A percentile compares a stretch with the other conserved stretches of the same genome.
phyloP scores from a whole-genome alignment of 495 filamentous ascomycete genomes.

The Neurospora intermedia region DNA sequence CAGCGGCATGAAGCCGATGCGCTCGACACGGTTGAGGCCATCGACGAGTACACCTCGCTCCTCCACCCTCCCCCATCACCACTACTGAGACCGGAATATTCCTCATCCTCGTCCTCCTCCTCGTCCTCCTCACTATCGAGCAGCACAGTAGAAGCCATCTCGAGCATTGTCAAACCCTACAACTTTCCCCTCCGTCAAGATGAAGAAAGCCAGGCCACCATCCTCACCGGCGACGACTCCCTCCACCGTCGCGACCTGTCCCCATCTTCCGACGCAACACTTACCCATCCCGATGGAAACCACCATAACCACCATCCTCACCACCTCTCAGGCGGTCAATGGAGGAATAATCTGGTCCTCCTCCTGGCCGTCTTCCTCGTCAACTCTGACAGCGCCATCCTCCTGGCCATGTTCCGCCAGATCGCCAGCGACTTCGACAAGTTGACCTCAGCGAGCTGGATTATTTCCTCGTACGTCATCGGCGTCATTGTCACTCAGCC shows the following conservation, averaged over 20 bases:
- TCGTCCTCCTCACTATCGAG: not conserved
- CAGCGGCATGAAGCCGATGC: not conserved
- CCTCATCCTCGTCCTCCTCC: not conserved
- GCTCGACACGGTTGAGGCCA: not conserved
- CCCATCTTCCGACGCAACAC: not conserved
- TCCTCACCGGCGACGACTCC: not conserved
- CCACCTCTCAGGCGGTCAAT: not conserved
- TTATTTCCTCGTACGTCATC: conserved; percentile 9
- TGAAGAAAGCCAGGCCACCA: not conserved
- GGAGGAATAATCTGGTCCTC: conserved; percentile 9
- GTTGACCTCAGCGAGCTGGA: conserved; percentile 10
- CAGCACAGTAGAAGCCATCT: not conserved
- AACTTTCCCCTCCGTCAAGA: not conserved
- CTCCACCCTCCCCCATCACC: not conserved
- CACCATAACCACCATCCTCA: not conserved
- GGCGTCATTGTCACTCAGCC: conserved; percentile 8
- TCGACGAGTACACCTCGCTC: not conserved
- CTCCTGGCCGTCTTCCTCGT: conserved; percentile 12
- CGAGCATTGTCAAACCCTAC: not conserved
- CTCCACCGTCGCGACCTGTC: not conserved
- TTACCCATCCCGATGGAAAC: not conserved
- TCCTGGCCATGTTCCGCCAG: conserved; percentile 11
- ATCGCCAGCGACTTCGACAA: conserved; percentile 11
- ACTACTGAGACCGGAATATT: not conserved
- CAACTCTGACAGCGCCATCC: conserved; percentile 12